Conservation (phyloP, 345 rosid species). For the Arabis hirsuta region DNA sequence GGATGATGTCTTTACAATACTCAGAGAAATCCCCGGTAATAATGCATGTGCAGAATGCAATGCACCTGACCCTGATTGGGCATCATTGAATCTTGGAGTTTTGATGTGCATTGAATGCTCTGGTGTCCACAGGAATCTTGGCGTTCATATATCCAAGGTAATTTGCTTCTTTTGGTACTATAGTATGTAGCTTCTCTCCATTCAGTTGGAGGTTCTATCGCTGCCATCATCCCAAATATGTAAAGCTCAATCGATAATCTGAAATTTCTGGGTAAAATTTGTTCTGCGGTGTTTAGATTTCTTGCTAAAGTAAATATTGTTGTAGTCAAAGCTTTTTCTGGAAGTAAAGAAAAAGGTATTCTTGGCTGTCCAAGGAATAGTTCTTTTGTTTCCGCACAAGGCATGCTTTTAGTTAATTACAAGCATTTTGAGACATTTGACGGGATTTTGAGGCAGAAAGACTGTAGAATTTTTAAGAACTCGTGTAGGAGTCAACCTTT, state of each 20-base stretch:
- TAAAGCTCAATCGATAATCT: not conserved
- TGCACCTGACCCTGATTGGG: slow-evolving; percentile 87
- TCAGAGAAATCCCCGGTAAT: slow-evolving; percentile 80
- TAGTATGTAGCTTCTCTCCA: not conserved
- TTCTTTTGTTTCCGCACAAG: too few relatives aligned
- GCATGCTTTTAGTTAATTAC: too few relatives aligned
- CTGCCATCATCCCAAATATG: not conserved
- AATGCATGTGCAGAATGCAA: slow-evolving; percentile 81
- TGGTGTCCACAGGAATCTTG: slow-evolving; percentile 90
- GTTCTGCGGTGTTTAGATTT: not conserved
- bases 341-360: too few relatives aligned
- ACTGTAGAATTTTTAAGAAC: slow-evolving; percentile 5
- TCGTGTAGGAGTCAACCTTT: not conserved
- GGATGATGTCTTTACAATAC: slow-evolving; percentile 52
- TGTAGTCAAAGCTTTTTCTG: not conserved
- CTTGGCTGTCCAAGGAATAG: too few relatives aligned
- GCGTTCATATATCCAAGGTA: slow-evolving; percentile 95
- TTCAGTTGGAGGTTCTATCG: not conserved
- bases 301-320: slow-evolving; percentile 8
- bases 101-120: slow-evolving; percentile 88
- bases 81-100: slow-evolving; percentile 89
- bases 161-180: slow-evolving; percentile 8
- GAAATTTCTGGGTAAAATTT: not conserved
- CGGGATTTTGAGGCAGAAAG: not conserved
- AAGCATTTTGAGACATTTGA: too few relatives aligned